These are phyloP conservation scores for Kuraishia hungarica DNA, from an alignment of 805 yeast genomes.

Conservation along the genomic window DNA sequence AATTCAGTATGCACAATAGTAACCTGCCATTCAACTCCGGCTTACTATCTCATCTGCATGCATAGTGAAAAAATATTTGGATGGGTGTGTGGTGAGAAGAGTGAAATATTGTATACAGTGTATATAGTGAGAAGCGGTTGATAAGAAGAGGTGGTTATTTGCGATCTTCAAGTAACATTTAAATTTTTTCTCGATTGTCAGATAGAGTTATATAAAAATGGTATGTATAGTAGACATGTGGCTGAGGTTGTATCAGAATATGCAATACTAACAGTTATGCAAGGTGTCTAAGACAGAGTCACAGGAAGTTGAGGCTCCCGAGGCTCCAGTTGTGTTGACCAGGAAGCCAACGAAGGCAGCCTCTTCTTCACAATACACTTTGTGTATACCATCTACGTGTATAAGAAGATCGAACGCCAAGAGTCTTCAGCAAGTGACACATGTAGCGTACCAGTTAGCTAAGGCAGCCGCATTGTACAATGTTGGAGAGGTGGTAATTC, in stretches of 20 bases:
- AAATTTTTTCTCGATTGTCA: not conserved
- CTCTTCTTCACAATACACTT: constrained; percentile 29
- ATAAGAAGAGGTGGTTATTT: not conserved
- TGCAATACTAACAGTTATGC: not conserved
- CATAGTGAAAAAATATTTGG: not conserved
- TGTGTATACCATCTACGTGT: constrained; percentile 69
- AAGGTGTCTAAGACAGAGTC: not conserved
- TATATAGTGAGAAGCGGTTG: too few species aligned
- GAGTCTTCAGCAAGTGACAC: constrained; percentile 67
- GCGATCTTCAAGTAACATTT: too few species aligned
- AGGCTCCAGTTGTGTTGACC: too few species aligned
- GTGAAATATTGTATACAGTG: not conserved
- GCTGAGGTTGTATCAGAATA: not conserved
- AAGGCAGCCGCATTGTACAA: constrained; percentile 61
- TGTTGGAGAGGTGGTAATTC: constrained; percentile 66
- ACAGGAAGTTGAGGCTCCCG: not conserved
- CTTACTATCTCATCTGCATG: not conserved
- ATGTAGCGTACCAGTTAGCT: constrained; percentile 70
- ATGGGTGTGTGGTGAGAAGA: not conserved
- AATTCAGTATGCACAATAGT: not conserved
- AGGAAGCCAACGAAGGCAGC: not conserved
- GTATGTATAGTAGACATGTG: not conserved
- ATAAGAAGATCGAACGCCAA: constrained; percentile 46
- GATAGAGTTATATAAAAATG: not conserved
- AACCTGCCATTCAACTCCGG: not conserved